Conservation (phyloP, 106 monocot genomes). For the Dendrobium huoshanense region DNA sequence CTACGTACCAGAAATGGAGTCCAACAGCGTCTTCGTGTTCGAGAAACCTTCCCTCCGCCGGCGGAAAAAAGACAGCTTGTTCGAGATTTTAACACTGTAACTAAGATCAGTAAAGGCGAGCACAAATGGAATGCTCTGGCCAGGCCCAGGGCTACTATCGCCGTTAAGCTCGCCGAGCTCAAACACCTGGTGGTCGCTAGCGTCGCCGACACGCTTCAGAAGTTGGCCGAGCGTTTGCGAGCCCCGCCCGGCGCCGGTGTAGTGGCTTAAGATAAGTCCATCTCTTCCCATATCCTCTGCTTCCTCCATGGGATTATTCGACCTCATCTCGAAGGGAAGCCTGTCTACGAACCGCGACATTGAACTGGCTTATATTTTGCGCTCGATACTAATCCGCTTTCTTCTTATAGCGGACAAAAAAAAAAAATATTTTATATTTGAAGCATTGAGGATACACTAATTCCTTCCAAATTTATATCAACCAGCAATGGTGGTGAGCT, state of each 20-base stretch:
- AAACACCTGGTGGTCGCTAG: slow-evolving; percentile 19
- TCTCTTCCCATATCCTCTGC: slow-evolving; percentile 37
- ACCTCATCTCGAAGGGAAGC: slow-evolving; percentile 27
- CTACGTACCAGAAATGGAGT: slow-evolving; percentile 35
- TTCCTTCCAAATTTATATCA: slow-evolving; percentile 5
- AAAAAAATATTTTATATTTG: neutral
- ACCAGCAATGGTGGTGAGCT: slow-evolving; percentile 1
- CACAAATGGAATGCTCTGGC: slow-evolving; percentile 18
- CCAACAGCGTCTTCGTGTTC: slow-evolving; percentile 42
- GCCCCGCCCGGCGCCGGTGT: neutral
- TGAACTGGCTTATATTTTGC: neutral
- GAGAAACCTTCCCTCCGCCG: neutral
- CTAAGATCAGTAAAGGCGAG: slow-evolving; percentile 70
- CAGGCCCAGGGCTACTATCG: neutral
- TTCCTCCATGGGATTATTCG: slow-evolving; percentile 44
- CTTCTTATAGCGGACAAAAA: neutral
- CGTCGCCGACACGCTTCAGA: slow-evolving; percentile 39
- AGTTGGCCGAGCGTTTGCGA: slow-evolving; percentile 50
- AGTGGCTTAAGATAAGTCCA: slow-evolving; percentile 18
- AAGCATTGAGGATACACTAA: neutral
- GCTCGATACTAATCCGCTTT: neutral
- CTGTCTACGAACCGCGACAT: slow-evolving; percentile 57
- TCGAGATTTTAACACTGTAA: slow-evolving; percentile 49
- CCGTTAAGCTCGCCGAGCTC: slow-evolving; percentile 15
- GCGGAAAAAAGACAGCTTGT: slow-evolving; percentile 23